Conservation (phyloP, 2,329 filamentous ascomycete genomes). For the Phoma sp. region DNA sequence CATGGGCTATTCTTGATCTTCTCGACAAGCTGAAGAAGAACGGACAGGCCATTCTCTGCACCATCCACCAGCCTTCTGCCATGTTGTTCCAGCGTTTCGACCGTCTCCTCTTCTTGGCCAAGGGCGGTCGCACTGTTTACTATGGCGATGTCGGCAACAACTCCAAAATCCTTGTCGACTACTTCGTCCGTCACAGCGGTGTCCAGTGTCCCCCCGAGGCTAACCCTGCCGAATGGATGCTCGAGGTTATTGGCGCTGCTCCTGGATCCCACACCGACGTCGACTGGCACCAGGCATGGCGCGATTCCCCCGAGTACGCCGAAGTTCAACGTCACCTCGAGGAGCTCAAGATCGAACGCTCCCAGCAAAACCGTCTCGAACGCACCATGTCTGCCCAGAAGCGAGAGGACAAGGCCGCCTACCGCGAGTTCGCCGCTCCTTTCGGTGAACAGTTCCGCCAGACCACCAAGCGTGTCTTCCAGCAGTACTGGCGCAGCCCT, state of each 20-base stretch:
- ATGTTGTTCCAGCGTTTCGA: conserved; percentile 94
- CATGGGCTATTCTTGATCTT: conserved; percentile 88
- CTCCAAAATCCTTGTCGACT: conserved; percentile 70
- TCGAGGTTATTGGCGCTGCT: conserved; percentile 62
- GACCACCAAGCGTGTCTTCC: conserved; percentile 77
- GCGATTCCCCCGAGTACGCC: conserved; percentile 54
- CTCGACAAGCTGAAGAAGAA: conserved; percentile 88
- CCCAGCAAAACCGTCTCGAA: conserved; percentile 38
- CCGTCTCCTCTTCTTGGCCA: conserved; percentile 76
- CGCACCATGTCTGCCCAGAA: conserved; percentile 50
- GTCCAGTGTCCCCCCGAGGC: conserved; percentile 68
- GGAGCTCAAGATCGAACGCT: conserved; percentile 51
- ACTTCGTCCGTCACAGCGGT: conserved; percentile 78
- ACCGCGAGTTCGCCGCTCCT: conserved; percentile 81
- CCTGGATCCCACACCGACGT: conserved; percentile 57
- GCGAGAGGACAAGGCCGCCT: conserved; percentile 60
- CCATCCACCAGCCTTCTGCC: conserved; percentile 95
- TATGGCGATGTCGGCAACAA: conserved; percentile 80
- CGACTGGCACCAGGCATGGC: conserved; percentile 59
- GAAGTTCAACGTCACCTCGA: conserved; percentile 55
- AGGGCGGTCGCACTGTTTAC: conserved; percentile 79
- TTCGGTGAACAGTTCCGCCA: conserved; percentile 71
- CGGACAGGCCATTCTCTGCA: conserved; percentile 87
- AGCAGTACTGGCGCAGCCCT: conserved; percentile 91
- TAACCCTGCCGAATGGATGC: conserved; percentile 86